Base-by-base conservation (phyloP, 352 stramenopile species). In the Globisporangium paroecandrum region DNA sequence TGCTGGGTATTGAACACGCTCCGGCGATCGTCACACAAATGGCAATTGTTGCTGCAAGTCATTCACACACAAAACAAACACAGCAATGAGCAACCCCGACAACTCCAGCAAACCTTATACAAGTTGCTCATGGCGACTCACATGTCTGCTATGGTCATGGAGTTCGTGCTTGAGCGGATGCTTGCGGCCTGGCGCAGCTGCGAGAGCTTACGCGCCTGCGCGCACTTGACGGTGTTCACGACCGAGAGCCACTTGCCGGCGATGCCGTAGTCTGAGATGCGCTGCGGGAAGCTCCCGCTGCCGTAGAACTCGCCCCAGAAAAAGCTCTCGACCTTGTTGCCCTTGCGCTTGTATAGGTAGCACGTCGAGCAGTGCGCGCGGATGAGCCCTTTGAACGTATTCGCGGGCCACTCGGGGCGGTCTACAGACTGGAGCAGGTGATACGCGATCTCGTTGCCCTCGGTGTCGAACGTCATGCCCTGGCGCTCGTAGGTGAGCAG, bases 401-500 rank as follows among this genome's bases (percentile, higher is more conserved):
- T 74, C 27, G 71, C 66, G 18, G 69, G 70, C 54, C 63, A 73
- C 57, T 79, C 69, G 7, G 74, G 69, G 0, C 75, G 69, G 29
- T 80, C 64, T 6, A 87, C 56, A 0, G 78, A 87, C 49, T 84
- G 75, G 69, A 86, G 71, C 49, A 79, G 43, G n/a, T 82, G 75
- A 55, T 81, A 87, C 0, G 67, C 78, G 67, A 84, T 73, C 1
- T 76, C 70, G 10, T 75, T 75, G 2, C 77, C 74, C 0, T 71
- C 61, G 1, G 72, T 68, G 15, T 82, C 74, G 0, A 69, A 60
- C 1, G 82, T 71, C 13, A 79, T 60, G 13, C 77, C 77, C 68
- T 77, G 74, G 54, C 81, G 81, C 68, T 87, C 78, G 43, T 81
- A 84, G 66, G 77, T 81, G 59, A 78, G 79, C 32, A 83, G 62